These are phyloP conservation scores for Fusarium lateritium DNA, from an alignment of 2,329 filamentous ascomycete species.

Conservation along the genomic window DNA sequence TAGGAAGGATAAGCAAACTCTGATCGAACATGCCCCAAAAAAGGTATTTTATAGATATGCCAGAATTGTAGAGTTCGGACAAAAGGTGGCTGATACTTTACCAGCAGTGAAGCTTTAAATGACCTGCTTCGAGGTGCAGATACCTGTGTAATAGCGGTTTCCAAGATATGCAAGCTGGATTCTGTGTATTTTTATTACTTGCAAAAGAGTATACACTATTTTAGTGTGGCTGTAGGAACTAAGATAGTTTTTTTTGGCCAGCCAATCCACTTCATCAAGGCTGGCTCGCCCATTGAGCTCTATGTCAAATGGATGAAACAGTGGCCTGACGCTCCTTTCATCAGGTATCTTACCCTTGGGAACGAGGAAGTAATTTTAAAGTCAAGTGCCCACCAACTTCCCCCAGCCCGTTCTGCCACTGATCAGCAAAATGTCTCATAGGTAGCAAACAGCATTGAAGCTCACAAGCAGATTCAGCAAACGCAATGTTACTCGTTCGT, in stretches of 20 bases:
- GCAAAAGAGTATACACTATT: no score
- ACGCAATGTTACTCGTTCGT: not conserved
- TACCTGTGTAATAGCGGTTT: no score
- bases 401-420: not conserved
- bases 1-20: no score
- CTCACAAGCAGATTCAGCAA: not conserved
- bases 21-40: no score
- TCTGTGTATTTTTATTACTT: not conserved
- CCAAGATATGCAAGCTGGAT: no score
- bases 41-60: no score
- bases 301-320: conserved; percentile 1
- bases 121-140: no score
- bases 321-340: not conserved
- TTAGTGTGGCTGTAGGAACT: no score
- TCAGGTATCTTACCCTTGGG: not conserved
- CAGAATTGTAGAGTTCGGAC: no score
- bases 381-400: not conserved
- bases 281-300: not conserved
- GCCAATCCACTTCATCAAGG: not conserved
- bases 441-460: not conserved
- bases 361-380: not conserved
- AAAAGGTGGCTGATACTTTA: no score
- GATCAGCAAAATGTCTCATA: no score
- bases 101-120: no score
- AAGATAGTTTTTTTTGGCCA: not conserved